Percentiles rank a stretch among this genome's conserved stretches.
These are phyloP conservation scores for Vigna mungo DNA, from an alignment of 306 rosid genomes.

Conservation along the genomic window DNA sequence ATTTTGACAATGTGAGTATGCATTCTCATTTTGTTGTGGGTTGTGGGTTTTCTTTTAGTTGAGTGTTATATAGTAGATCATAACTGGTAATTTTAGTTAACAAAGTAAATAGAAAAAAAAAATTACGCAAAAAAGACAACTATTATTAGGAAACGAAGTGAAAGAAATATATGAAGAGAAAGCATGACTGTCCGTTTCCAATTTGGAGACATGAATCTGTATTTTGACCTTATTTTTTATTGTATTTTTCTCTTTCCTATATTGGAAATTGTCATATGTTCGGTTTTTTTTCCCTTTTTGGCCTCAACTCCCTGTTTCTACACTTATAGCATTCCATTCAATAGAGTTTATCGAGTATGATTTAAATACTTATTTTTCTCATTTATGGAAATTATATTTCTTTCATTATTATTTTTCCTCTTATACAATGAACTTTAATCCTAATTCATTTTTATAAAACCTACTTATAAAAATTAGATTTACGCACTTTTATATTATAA, in stretches of 20 bases:
- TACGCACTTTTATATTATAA: no score
- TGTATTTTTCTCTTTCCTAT: neutral
- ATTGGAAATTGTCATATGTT: neutral
- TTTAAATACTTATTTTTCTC: neutral
- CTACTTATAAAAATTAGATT: no score
- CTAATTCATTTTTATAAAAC: no score
- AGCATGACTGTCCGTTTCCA: neutral
- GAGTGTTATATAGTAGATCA: slow-evolving; percentile 20
- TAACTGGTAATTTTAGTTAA: slow-evolving; percentile 32
- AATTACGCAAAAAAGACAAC: slow-evolving; percentile 2
- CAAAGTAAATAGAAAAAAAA: neutral
- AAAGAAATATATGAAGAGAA: slow-evolving; percentile 16
- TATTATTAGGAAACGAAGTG: neutral
- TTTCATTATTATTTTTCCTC: neutral
- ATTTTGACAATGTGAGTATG: slow-evolving; percentile 50
- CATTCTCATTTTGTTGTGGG: slow-evolving; percentile 26
- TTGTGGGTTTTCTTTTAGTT: slow-evolving; percentile 1
- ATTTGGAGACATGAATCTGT: slow-evolving; percentile 12
- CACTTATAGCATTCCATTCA: neutral
- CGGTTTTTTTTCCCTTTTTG: neutral
- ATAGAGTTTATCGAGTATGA: neutral
- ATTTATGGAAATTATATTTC: neutral
- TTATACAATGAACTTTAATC: no score
- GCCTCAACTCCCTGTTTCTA: neutral
- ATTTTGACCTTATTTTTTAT: slow-evolving; percentile 7